Conservation (phyloP, 1,139 yeast species). For the Blastobotrys malaysiensis region DNA sequence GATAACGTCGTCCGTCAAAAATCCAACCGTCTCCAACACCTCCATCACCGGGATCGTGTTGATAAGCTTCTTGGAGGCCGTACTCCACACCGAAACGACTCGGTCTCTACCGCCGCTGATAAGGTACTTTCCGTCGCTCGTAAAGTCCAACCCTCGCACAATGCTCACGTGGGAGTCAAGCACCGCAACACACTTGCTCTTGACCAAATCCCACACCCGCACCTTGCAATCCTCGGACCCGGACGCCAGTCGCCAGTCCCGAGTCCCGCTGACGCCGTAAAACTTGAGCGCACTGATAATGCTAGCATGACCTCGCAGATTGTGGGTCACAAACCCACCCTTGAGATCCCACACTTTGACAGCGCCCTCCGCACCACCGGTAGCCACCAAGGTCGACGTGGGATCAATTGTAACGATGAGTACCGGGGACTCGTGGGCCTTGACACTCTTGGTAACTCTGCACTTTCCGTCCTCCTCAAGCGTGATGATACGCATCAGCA, state of each 20-base stretch:
- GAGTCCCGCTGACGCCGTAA: conserved; percentile 52
- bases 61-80: conserved; percentile 48
- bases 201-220: conserved; percentile 87
- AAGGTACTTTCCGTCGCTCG: conserved; percentile 47
- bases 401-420: conserved; percentile 71
- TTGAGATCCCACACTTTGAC: conserved; percentile 90
- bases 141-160: conserved; percentile 77
- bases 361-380: conserved; percentile 94
- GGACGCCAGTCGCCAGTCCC: conserved; percentile 73
- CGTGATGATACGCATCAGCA: conserved; percentile 65
- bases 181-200: conserved; percentile 57
- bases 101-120: conserved; percentile 90
- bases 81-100: conserved; percentile 59
- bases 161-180: conserved; percentile 77
- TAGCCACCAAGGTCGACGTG: conserved; percentile 80
- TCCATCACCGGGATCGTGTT: conserved; percentile 70
- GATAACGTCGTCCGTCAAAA: conserved; percentile 36
- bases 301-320: conserved; percentile 92
- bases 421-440: conserved; percentile 65
- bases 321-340: conserved; percentile 84
- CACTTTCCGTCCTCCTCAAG: conserved; percentile 23
- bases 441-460: conserved; percentile 35
- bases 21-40: conserved; percentile 79
- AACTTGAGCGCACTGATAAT: conserved; percentile 75
- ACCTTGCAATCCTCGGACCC: conserved; percentile 79